phyloP scores from a whole-genome alignment of 2,329 filamentous ascomycete species.

The Tricladium varicosporioides region DNA sequence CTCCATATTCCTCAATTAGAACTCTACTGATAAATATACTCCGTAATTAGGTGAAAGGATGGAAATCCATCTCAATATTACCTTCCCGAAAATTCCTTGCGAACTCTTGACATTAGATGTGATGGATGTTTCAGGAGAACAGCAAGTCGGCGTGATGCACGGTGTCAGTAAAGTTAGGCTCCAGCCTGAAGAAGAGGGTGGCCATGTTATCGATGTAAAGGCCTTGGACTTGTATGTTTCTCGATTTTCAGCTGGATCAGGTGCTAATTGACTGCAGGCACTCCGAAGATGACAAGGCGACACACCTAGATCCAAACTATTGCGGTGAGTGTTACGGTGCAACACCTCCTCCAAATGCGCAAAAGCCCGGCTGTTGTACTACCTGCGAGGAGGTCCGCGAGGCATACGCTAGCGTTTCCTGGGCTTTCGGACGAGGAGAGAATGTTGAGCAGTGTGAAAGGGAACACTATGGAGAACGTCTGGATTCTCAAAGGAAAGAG shows the following conservation, averaged over 20 bases:
- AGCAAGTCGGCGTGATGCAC: conserved; percentile 91
- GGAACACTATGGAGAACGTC: conserved; percentile 87
- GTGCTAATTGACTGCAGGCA: conserved; percentile 48
- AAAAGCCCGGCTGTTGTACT: conserved; percentile 90
- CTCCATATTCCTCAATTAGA: neutral
- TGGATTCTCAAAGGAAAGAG: conserved; percentile 85
- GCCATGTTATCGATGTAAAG: conserved; percentile 69
- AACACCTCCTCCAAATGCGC: conserved; percentile 63
- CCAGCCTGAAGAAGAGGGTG: conserved; percentile 68
- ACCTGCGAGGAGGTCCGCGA: conserved; percentile 96
- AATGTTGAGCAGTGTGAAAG: conserved; percentile 92
- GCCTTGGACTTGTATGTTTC: conserved; percentile 62
- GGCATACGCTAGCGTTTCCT: conserved; percentile 83
- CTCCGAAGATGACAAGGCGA: conserved; percentile 61
- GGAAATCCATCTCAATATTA: conserved; percentile 98
- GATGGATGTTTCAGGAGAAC: conserved; percentile 97
- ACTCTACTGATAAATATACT: too few species aligned
- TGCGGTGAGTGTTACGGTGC: conserved; percentile 94
- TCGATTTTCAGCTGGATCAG: neutral
- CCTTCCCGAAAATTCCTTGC: conserved; percentile 90
- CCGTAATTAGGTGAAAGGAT: conserved; percentile 78
- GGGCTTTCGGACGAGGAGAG: conserved; percentile 92
- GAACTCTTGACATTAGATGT: conserved; percentile 95
- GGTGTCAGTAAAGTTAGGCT: conserved; percentile 90
- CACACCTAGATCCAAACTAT: conserved; percentile 86